Evolutionary conservation across 805 yeast genomes (phyloP).

Genomic region (Hyphopichia homilentoma): DNA sequence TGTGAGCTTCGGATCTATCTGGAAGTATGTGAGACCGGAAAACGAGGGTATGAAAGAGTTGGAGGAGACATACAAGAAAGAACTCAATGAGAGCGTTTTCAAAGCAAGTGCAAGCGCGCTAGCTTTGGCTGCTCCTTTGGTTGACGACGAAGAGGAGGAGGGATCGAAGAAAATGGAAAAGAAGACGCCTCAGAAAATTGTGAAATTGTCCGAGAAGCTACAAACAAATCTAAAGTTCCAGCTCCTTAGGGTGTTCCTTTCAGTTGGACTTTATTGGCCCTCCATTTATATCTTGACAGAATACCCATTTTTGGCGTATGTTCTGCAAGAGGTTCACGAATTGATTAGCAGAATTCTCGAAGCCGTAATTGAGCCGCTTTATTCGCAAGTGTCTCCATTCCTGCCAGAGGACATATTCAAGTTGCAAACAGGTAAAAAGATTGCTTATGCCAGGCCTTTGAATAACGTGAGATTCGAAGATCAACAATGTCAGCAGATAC

Average conservation of each 20-base stretch:
- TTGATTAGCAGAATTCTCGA: slow-evolving; percentile 50
- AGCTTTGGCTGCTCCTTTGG: slow-evolving; percentile 83
- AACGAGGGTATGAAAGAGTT: slow-evolving; percentile 43
- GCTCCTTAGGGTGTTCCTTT: slow-evolving; percentile 50
- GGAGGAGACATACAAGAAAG: slow-evolving; percentile 42
- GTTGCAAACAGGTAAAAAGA: slow-evolving; percentile 18
- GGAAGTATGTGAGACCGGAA: slow-evolving; percentile 52
- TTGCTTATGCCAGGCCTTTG: slow-evolving; percentile 21
- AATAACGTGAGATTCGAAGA: slow-evolving; percentile 27
- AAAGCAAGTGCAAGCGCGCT: slow-evolving; percentile 71
- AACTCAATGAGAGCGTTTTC: slow-evolving; percentile 52
- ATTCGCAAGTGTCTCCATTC: slow-evolving; percentile 19
- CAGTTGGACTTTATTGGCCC: slow-evolving; percentile 61
- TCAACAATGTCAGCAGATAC: slow-evolving; percentile 11
- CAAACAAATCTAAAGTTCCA: slow-evolving; percentile 23
- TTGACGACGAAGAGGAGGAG: slow-evolving; percentile 60
- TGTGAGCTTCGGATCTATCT: slow-evolving; percentile 59
- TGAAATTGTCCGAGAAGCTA: slow-evolving; percentile 11
- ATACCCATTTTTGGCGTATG: slow-evolving; percentile 57
- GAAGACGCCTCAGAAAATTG: slow-evolving; percentile 5
- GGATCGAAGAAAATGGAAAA: slow-evolving; percentile 14
- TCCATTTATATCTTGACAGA: slow-evolving; percentile 54
- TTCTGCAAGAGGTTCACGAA: slow-evolving; percentile 47
- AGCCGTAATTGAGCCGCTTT: slow-evolving; percentile 48
- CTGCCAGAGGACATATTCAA: slow-evolving; percentile 12